Evolutionary conservation across 768 basidiomycete genomes (phyloP), one percentile per base, ranked within the genome.

Genomic region (Xerocomellus intermedius): DNA sequence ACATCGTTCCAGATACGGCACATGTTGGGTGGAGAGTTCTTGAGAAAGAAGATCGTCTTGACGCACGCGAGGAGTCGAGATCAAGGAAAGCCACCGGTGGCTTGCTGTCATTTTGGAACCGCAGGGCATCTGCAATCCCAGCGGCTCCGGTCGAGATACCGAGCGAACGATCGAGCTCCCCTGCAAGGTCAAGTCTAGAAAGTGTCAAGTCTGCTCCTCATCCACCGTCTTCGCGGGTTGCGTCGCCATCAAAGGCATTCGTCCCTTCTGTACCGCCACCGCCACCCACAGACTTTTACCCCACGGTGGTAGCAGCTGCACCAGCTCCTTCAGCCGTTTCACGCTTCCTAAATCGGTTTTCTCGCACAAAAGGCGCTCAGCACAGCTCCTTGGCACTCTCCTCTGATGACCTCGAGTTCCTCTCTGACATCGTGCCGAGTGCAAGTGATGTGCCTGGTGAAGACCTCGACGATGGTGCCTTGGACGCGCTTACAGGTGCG

Each of bases 311-410:
- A 19, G 38, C 51, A 42, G 39, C 57, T 8, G 13, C 48, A 42
- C 64, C 76, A 5, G 67, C 78, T 14, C 75, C 82, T 28, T 91
- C 93, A 0, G 89, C 83, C 8, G 89, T 94, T 32, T 91, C 91
- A 12, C 83, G 93, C 5, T 94, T 95, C 67, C 76, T 94, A 45
- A 83, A 80, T 47, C 82, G 90, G 45, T 89, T 95, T 69, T 85
- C 84, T 8, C 80, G 83, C 21, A 70, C 71, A 26, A 76, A 73
- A 44, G 57, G 65, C 26, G 54, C 74, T 45, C 71, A 73, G 32
- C 75, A 76, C 44, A 79, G 77, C 48, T 84, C 87, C 30, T 68
- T 94, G 33, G 81, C 90, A 13, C 77, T 95, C 17, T 90, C 90
- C 16, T 76, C 82, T 2, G 85, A 90, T 54, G 94, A 96, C 67